Evolutionary conservation across 2,329 filamentous ascomycete genomes (phyloP), one percentile per base, ranked within the genome.

Genomic region (Botrytis squamosa): DNA sequence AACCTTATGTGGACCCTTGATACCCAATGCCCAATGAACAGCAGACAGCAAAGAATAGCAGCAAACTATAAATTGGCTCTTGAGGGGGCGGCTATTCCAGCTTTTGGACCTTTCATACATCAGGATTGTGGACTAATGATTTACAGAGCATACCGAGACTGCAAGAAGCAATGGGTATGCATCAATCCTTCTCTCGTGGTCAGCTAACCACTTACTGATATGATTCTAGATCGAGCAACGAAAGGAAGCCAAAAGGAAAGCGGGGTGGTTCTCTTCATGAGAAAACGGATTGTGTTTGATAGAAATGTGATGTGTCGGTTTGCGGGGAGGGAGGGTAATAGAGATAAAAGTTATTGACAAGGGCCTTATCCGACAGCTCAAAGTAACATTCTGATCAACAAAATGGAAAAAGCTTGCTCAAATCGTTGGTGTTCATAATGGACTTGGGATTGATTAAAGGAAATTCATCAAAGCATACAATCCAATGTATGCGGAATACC

Each of bases 81-180:
- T 60, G 46, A 38, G 5, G 18, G 18, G 44, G 44, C 7, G 25
- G n/a, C 1, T 25, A 38, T 40, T 4, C 7, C 36, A n/a, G 29
- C 29, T 18, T 71, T 71, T 55, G 0, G 8, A 33, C 29, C 29
- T 36, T 46, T n/a, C 20, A 68, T 29, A 29, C 18, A 42, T 38
- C 25, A 18, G 42, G 29, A 38, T n/a, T 38, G n/a, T n/a, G 29
- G 42, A 40, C 68, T 70, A 18, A 70, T 63, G 22, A 49, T 40
- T 63, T 42, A 55, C n/a, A 97, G 94, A 84, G 94, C 94, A 69
- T 98, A 98, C 83, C 90, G 94, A 74, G 94, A 97, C 76, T 98
- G 95, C 84, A 98, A 98, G 83, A 95, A 97, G 84, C 88, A 91
- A 85, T 98, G 95, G 95, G 94, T 97, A 87, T 79, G 89, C 75